Percentiles rank a stretch among this genome's conserved stretches.
phyloP scores from a whole-genome alignment of 257 asterid species.

The Scutellaria galericulata region DNA sequence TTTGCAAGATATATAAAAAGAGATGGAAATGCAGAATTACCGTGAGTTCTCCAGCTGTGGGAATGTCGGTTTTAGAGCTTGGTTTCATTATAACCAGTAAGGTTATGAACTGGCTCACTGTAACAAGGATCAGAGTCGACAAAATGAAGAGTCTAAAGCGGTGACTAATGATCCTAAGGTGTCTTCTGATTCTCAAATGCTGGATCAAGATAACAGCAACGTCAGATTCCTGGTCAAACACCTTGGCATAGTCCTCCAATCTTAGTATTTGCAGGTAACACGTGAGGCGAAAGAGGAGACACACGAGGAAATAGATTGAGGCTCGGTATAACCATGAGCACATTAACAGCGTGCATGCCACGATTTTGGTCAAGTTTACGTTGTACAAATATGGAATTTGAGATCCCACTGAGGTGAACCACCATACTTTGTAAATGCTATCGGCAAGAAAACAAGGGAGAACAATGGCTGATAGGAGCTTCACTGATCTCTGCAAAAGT shows the following conservation, averaged over 20 bases:
- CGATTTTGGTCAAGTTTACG: constrained; percentile 53
- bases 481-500: constrained; percentile 76
- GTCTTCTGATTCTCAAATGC: constrained; percentile 83
- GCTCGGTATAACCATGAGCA: constrained; percentile 87
- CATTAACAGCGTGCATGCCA: constrained; percentile 63
- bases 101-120: constrained; percentile 76
- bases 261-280: constrained; percentile 80
- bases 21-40: constrained; percentile 42
- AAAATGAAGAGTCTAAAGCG: constrained; percentile 81
- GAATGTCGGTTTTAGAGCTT: constrained; percentile 36
- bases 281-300: constrained; percentile 82
- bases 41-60: constrained; percentile 83
- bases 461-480: constrained; percentile 76
- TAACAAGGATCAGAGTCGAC: constrained; percentile 65
- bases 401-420: constrained; percentile 82
- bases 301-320: constrained; percentile 76
- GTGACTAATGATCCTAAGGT: constrained; percentile 84
- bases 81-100: constrained; percentile 66
- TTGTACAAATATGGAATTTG: constrained; percentile 83
- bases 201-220: constrained; percentile 70
- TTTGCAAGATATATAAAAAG: no score
- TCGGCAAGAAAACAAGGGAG: constrained; percentile 81
- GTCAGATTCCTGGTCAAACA: constrained; percentile 69
- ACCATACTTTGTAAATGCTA: constrained; percentile 82
- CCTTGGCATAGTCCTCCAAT: constrained; percentile 76